Base-by-base conservation (phyloP, 257 asterid species). In the Jaltomata sinuosa region DNA sequence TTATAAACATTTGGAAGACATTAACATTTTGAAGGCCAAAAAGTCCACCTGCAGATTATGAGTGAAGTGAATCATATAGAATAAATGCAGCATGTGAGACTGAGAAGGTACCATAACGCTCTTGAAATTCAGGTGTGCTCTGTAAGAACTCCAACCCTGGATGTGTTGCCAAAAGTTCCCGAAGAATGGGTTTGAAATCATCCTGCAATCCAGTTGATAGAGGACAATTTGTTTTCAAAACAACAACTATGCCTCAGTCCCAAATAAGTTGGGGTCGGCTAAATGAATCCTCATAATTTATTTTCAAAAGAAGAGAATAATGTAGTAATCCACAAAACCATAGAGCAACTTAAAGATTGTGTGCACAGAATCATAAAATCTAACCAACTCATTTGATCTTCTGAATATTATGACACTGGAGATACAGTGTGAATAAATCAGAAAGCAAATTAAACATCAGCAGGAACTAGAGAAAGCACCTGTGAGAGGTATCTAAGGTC, bases 91-190 rank as follows among this genome's bases (percentile, higher is more conserved):
- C 74, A 55, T 42, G 69, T 52, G 19, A 34, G 49, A 81, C 71
- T 22, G 61, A 86, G 85, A 84, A 65, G 84, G 80, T 95, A 97
- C 99, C 98, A 85, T 97, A 97, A 95, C 99, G 92, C 91, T 95
- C 99, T 90, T 97, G 99, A 89, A 97, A 97, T 88, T 97, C 99
- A 87, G 99, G 98, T 87, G 99, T 97, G 80, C 97, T 92, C 87
- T 95, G 98, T 87, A 97, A 91, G 94, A 97, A 97, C 88, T 95
- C 98, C 91, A 97, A 88, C 85, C 99, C 99, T 12, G 99, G 98
- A 91, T 97, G 99, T 88, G 99, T 90, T 77, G 96, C 89, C 95
- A 97, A 89, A 89, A 97, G 97, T 82, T 97, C 99, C 86, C 93
- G 97, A 89, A 97, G 98, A 64, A 97, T 89, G 83, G 97, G 95